These are phyloP conservation scores for Scedosporium aurantiacum DNA, from an alignment of 2,329 filamentous ascomycete species.

Conservation along the genomic window DNA sequence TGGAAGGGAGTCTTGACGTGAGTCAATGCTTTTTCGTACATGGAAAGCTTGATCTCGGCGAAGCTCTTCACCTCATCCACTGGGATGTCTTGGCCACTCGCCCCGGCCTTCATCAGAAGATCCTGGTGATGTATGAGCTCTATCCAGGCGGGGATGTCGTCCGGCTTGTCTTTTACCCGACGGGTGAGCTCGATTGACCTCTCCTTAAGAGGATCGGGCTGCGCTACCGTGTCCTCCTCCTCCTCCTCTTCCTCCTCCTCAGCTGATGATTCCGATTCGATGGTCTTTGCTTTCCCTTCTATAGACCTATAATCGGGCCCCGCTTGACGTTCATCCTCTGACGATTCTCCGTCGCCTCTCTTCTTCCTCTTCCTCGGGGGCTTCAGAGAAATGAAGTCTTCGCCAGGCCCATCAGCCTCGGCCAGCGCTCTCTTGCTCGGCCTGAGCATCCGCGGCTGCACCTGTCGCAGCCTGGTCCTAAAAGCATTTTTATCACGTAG, in stretches of 20 bases:
- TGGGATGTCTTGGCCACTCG: constrained; percentile 33
- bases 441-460: constrained; percentile 3
- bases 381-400: constrained; percentile 28
- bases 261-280: constrained; percentile 11
- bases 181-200: constrained; percentile 52
- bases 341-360: constrained; percentile 19
- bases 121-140: constrained; percentile 72
- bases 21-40: constrained; percentile 66
- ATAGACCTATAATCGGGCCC: constrained; percentile 54
- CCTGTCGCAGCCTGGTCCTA: constrained; percentile 2
- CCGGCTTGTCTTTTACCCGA: constrained; percentile 52
- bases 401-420: constrained; percentile 8
- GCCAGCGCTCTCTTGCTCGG: neutral
- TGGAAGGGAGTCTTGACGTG: constrained; percentile 35
- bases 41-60: constrained; percentile 67
- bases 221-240: constrained; percentile 14
- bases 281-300: constrained; percentile 46
- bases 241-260: constrained; percentile 6
- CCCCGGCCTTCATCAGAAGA: constrained; percentile 42
- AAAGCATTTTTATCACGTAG: constrained; percentile 7
- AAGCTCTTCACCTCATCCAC: constrained; percentile 55
- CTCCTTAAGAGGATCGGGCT: constrained; percentile 36
- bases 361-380: constrained; percentile 17
- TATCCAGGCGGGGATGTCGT: constrained; percentile 63
- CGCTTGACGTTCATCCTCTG: constrained; percentile 35